Percentiles rank a stretch among this genome's conserved stretches.
Conservation (phyloP, 129 eudicot species). For the Flaveria brownii region DNA sequence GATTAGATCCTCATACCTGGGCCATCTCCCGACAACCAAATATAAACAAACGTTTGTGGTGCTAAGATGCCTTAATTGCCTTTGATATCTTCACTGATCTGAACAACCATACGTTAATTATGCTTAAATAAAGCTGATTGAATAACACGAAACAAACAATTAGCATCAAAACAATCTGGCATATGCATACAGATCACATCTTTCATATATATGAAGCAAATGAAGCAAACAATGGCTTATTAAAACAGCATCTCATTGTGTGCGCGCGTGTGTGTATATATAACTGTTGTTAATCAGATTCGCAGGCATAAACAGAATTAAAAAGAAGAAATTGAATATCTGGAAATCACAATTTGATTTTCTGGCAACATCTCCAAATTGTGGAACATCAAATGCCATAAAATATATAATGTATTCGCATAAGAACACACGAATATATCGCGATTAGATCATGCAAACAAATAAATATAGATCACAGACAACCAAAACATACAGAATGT, state of each 20-base stretch:
- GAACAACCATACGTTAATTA: neutral
- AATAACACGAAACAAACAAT: constrained; percentile 5
- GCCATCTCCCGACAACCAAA: constrained; percentile 39
- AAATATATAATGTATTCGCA: neutral
- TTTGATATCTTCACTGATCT: constrained; percentile 19
- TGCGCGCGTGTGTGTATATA: no score
- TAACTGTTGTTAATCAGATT: neutral
- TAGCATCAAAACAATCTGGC: neutral
- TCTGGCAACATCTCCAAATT: neutral
- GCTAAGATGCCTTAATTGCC: constrained; percentile 20
- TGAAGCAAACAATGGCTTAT: neutral
- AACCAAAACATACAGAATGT: neutral
- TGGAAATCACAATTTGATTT: neutral
- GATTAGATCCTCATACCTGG: constrained; percentile 38
- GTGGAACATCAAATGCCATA: neutral
- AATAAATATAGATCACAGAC: constrained; percentile 12
- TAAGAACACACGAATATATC: neutral
- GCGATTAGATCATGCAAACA: constrained; percentile 15
- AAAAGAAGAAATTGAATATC: neutral
- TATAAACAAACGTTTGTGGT: constrained; percentile 17
- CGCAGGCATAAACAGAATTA: neutral
- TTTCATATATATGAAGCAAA: neutral
- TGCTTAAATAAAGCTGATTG: constrained; percentile 17
- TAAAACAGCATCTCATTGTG: neutral
- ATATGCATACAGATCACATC: neutral